These are phyloP conservation scores for Tulasnella sp. DNA, from an alignment of 768 basidiomycete genomes.

Conservation along the genomic window DNA sequence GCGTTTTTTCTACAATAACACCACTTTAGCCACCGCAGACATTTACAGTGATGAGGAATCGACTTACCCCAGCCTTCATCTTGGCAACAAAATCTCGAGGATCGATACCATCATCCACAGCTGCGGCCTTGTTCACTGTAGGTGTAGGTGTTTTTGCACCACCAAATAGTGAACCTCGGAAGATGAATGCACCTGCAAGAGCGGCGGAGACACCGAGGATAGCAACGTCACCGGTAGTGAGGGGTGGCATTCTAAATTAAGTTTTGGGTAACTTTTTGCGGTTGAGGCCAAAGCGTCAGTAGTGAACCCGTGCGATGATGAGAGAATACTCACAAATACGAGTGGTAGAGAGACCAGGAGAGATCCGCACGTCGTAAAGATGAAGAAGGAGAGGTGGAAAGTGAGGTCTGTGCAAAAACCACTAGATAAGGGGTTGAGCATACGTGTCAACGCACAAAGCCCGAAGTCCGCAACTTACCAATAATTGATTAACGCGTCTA, in stretches of 20 bases:
- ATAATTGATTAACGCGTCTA: no score
- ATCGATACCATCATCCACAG: constrained; percentile 58
- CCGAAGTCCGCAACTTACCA: no score
- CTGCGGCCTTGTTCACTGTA: constrained; percentile 8
- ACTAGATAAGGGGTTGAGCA: no score
- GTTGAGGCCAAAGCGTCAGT: no score
- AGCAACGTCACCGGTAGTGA: constrained; percentile 9
- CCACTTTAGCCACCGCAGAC: background rate
- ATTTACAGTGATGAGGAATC: background rate
- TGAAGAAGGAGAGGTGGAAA: no score
- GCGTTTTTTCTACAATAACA: constrained; percentile 68
- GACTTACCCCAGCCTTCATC: constrained; percentile 82
- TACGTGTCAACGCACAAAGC: no score
- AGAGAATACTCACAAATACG: no score
- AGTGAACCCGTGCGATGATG: no score
- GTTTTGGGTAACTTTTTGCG: no score
- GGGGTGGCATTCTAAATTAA: constrained; percentile 1
- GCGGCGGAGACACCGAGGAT: constrained; percentile 12
- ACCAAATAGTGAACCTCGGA: constrained; percentile 3
- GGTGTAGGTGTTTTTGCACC: background rate
- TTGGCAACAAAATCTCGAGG: constrained; percentile 90
- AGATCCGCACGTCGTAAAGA: no score
- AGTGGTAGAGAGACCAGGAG: no score
- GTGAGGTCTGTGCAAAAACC: no score
- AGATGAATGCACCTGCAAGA: constrained; percentile 6